Evolutionary conservation across 1,139 yeast genomes (phyloP).

Genomic region (Sugiyamaella xylanicola): DNA sequence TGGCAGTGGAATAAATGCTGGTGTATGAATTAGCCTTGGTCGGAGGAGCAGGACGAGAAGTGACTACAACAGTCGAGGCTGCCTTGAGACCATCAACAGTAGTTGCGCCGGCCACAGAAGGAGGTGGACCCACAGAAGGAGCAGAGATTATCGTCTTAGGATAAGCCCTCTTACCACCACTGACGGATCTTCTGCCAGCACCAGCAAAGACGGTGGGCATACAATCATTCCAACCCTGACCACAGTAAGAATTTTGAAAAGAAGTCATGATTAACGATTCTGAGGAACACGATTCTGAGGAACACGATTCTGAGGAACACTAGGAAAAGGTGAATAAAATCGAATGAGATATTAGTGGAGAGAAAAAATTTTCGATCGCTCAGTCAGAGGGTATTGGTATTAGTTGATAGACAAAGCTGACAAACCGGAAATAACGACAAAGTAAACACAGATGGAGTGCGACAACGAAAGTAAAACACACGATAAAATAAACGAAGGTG

Average conservation of each 20-base stretch:
- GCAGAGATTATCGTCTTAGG: slow-evolving; percentile 11
- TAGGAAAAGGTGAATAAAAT: background rate
- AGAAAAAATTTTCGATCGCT: no score
- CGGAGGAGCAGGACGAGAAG: slow-evolving; percentile 7
- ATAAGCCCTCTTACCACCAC: slow-evolving; percentile 14
- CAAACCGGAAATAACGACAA: background rate
- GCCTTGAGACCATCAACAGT: background rate
- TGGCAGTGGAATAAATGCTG: slow-evolving; percentile 7
- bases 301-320: background rate
- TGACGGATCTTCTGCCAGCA: slow-evolving; percentile 17
- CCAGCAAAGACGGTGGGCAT: slow-evolving; percentile 34
- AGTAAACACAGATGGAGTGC: background rate
- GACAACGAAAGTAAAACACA: slow-evolving; percentile 1
- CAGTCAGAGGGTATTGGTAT: no score
- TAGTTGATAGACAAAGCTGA: background rate
- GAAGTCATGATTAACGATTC: slow-evolving; percentile 28
- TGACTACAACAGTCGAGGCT: background rate
- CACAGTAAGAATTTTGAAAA: slow-evolving; percentile 39
- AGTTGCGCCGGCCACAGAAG: background rate
- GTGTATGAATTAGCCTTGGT: background rate
- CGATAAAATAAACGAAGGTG: slow-evolving; percentile 2
- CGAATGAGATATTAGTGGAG: background rate
- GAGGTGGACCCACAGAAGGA: slow-evolving; percentile 13
- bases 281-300: background rate
- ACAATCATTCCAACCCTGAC: slow-evolving; percentile 47